phyloP scores from a whole-genome alignment of 768 basidiomycete species.

The Terana coerulea region DNA sequence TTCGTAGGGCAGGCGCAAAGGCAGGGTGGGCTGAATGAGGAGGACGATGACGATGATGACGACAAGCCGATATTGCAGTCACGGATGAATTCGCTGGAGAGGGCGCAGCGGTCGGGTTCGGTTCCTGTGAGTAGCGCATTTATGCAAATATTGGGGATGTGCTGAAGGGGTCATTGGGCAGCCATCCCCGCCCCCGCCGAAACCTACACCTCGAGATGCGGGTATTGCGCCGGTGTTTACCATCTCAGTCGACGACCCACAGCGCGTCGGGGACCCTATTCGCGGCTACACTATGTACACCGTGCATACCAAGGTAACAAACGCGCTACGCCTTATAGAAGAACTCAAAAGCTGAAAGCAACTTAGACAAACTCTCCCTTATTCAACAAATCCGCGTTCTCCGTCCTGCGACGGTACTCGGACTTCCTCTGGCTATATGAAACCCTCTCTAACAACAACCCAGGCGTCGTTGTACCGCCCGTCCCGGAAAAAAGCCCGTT shows the following conservation, averaged over 20 bases:
- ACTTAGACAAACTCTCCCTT: slow-evolving; percentile 77
- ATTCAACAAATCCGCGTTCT: slow-evolving; percentile 81
- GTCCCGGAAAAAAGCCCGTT: slow-evolving; percentile 94
- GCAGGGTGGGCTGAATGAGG: slow-evolving; percentile 16
- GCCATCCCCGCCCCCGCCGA: slow-evolving; percentile 6
- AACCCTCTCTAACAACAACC: slow-evolving; percentile 83
- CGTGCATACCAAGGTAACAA: slow-evolving; percentile 77
- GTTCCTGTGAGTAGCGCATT: slow-evolving; percentile 12
- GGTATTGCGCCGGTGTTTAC: slow-evolving; percentile 56
- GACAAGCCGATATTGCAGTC: slow-evolving; percentile 25
- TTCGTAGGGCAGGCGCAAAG: slow-evolving; percentile 23
- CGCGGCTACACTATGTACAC: slow-evolving; percentile 96
- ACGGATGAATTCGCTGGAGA: slow-evolving; percentile 16
- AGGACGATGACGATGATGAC: slow-evolving; percentile 33
- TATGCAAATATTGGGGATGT: neutral
- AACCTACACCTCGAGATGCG: neutral
- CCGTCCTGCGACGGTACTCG: slow-evolving; percentile 94
- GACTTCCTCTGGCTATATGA: slow-evolving; percentile 98
- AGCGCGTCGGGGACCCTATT: slow-evolving; percentile 95
- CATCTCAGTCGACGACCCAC: slow-evolving; percentile 95
- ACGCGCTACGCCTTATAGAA: neutral
- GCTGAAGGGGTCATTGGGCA: too few relatives aligned
- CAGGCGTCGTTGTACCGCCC: slow-evolving; percentile 95
- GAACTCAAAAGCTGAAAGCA: neutral
- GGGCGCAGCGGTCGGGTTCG: slow-evolving; percentile 6